These are phyloP conservation scores for Coleophoma crateriformis DNA, from an alignment of 2,329 filamentous ascomycete genomes.

Conservation along the genomic window DNA sequence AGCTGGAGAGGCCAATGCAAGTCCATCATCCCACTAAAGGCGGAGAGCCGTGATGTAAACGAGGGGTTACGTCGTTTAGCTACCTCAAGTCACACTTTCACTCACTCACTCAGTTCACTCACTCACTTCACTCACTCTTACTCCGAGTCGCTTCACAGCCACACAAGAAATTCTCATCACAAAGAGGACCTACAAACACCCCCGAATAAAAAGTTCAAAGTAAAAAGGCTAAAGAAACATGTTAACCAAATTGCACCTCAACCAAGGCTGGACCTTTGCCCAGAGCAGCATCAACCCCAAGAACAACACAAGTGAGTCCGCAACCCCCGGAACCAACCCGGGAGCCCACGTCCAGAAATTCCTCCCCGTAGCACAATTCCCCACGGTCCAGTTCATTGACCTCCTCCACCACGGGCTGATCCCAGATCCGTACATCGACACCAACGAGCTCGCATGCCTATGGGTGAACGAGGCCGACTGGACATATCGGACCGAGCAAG, in stretches of 20 bases:
- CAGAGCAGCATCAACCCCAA: conserved; percentile 36
- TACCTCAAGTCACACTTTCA: too few species aligned
- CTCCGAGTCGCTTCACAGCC: too few species aligned
- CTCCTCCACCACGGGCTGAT: conserved; percentile 52
- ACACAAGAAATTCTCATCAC: neutral
- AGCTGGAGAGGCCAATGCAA: too few species aligned
- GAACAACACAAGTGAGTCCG: conserved; percentile 6
- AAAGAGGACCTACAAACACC: neutral
- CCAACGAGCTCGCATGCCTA: conserved; percentile 53
- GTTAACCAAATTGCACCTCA: conserved; percentile 6
- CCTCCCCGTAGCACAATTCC: conserved; percentile 36
- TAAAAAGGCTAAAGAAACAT: too few species aligned
- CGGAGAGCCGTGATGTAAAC: too few species aligned
- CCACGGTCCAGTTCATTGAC: conserved; percentile 61
- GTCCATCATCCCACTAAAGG: too few species aligned
- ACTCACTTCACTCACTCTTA: too few species aligned
- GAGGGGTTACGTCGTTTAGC: too few species aligned
- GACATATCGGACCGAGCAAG: conserved; percentile 42
- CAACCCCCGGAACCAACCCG: neutral
- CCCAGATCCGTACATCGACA: conserved; percentile 51
- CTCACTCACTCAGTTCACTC: conserved; percentile 11
- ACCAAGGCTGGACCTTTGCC: conserved; percentile 54
- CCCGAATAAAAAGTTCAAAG: too few species aligned
- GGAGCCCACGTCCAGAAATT: neutral
- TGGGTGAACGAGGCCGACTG: conserved; percentile 60